A percentile compares a stretch with the other conserved stretches of the same genome.
Evolutionary conservation across 495 filamentous ascomycete species (phyloP).

Genomic region (Neurospora pannonica): DNA sequence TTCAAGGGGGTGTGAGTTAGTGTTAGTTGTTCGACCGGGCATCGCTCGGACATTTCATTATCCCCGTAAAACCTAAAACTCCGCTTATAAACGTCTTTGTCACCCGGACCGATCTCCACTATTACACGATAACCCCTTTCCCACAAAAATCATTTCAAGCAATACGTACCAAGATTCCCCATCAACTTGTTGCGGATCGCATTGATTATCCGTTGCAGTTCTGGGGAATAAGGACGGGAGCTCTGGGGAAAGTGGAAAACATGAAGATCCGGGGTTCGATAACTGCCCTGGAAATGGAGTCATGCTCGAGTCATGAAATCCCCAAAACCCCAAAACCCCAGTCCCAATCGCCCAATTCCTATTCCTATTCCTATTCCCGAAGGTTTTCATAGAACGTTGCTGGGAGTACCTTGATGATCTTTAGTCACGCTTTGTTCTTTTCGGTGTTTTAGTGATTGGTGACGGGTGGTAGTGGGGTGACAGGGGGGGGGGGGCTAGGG

Average conservation of each 20-base stretch:
- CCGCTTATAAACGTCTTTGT: background rate
- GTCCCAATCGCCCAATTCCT: background rate
- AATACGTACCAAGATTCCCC: background rate
- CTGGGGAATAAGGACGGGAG: no score
- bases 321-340: background rate
- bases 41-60: background rate
- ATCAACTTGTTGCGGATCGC: background rate
- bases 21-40: no score
- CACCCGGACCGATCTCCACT: background rate
- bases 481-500: background rate
- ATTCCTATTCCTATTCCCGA: no score
- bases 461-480: background rate
- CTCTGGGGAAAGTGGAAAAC: background rate
- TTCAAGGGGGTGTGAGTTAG: background rate
- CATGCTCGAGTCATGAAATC: background rate
- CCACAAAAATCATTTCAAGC: background rate
- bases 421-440: background rate
- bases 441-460: background rate
- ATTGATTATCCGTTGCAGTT: background rate
- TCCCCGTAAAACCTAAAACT: background rate
- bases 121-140: background rate
- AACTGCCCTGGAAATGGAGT: background rate
- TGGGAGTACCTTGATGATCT: background rate
- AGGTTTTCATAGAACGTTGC: background rate
- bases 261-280: background rate